phyloP scores from a whole-genome alignment of 352 stramenopile genomes.

The Pythium monospermum region DNA sequence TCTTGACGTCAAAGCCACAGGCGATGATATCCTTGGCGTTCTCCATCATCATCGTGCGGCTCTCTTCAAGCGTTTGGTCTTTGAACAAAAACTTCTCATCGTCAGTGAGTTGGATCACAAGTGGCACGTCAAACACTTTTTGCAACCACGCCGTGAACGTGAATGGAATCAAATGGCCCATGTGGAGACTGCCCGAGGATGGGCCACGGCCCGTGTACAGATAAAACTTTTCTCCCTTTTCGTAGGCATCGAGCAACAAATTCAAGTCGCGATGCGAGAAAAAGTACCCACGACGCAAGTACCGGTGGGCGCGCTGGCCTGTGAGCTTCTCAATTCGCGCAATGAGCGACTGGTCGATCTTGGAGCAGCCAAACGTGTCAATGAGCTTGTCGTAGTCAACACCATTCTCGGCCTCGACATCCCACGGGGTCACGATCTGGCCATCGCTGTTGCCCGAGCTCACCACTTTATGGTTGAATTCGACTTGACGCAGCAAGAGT shows the following conservation, averaged over 20 bases:
- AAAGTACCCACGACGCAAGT: slow-evolving; percentile 98
- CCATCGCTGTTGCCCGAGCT: slow-evolving; percentile 44
- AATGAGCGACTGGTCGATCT: slow-evolving; percentile 93
- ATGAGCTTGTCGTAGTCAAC: slow-evolving; percentile 99
- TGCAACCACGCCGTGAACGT: slow-evolving; percentile 99
- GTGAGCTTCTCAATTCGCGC: slow-evolving; percentile 95
- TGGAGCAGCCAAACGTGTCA: slow-evolving; percentile 95
- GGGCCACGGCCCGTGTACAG: slow-evolving; percentile 99
- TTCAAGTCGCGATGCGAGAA: slow-evolving; percentile 99
- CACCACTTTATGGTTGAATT: slow-evolving; percentile 66
- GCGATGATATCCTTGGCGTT: slow-evolving; percentile 99
- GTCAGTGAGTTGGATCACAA: slow-evolving; percentile 99
- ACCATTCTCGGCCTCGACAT: slow-evolving; percentile 91
- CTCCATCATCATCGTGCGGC: slow-evolving; percentile 93
- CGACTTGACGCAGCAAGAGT: slow-evolving; percentile 62
- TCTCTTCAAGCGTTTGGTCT: slow-evolving; percentile 89
- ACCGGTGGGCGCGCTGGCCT: slow-evolving; percentile 92
- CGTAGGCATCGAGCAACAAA: slow-evolving; percentile 93
- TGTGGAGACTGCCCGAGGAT: slow-evolving; percentile 96
- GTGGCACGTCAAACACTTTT: slow-evolving; percentile 97
- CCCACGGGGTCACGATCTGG: slow-evolving; percentile 91
- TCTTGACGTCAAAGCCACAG: slow-evolving; percentile 94
- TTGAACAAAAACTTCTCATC: slow-evolving; percentile 99
- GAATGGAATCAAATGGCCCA: slow-evolving; percentile 99
- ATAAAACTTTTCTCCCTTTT: slow-evolving; percentile 97